Percentiles rank a stretch among this genome's conserved stretches.
Evolutionary conservation across 495 filamentous ascomycete species (phyloP).

Genomic region (Penicillium simplicissimum): DNA sequence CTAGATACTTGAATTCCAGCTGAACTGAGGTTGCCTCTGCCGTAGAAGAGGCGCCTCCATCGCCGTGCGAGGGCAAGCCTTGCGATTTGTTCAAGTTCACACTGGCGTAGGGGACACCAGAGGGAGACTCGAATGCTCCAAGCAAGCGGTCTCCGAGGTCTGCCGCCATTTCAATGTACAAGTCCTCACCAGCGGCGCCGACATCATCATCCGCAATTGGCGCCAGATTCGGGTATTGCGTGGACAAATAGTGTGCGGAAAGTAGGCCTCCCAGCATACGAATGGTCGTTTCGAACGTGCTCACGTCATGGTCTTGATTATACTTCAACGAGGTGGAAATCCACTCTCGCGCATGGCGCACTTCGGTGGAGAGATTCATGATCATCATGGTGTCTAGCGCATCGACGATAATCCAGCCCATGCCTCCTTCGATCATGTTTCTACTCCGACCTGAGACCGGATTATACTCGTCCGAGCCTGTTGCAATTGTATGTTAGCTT

Average conservation of each 20-base stretch:
- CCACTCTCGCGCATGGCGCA: constrained; percentile 87
- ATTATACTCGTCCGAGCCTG: constrained; percentile 83
- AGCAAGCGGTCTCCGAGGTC: constrained; percentile 87
- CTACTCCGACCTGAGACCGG: constrained; percentile 76
- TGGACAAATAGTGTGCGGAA: constrained; percentile 91
- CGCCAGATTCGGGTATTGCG: constrained; percentile 65
- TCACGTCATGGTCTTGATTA: constrained; percentile 92
- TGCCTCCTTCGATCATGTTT: constrained; percentile 71
- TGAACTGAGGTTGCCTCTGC: constrained; percentile 91
- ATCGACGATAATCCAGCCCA: constrained; percentile 99
- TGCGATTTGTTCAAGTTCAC: constrained; percentile 77
- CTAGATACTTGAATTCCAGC: constrained; percentile 96
- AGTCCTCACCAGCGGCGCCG: constrained; percentile 73
- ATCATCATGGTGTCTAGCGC: constrained; percentile 94
- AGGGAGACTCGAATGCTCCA: constrained; percentile 80
- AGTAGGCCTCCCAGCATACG: constrained; percentile 95
- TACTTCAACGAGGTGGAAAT: constrained; percentile 79
- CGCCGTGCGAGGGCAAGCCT: constrained; percentile 76
- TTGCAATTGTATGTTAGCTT: constrained; percentile 10
- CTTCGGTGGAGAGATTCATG: constrained; percentile 91
- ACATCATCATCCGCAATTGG: constrained; percentile 64
- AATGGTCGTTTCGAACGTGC: constrained; percentile 97
- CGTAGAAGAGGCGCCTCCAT: constrained; percentile 89
- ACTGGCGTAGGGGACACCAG: constrained; percentile 87
- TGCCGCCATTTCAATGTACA: constrained; percentile 94